Base-by-base conservation (phyloP, 306 rosid species). In the Nissolia schottii region DNA sequence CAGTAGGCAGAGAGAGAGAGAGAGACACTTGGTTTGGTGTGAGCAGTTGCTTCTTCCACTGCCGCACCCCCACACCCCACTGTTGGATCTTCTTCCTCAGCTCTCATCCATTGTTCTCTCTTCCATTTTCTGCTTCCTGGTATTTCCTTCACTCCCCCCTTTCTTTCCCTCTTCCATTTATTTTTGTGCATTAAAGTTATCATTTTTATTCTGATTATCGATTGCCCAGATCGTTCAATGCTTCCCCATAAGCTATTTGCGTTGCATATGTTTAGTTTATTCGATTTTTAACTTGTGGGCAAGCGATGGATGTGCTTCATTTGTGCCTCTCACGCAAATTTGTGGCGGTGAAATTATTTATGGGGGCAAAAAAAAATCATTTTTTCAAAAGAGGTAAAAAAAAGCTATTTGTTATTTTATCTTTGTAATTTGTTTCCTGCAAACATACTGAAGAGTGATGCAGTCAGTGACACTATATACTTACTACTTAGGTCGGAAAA, bases 181-280 rank as follows among this genome's bases (percentile, higher is more conserved):
- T 4, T 40, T 4, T 1, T 46, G 28, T n/a, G n/a, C n/a, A n/a
- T 61, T 8, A 0, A 54, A 65, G 18, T 50, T 49, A n/a, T 43
- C 73, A 40, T 59, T 53, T 66, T 73, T 54, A 22, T 69, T 38
- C 9, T 29, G 11, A 28, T 74, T 73, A 59, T 41, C 37, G 66
- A 63, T 56, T 38, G 27, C 74, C 83, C 80, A 23, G 67, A 68
- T 74, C 78, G 43, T 71, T 32, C 24, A 35, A 48, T 64, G n/a
- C 14, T 62, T 56, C 46, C 67, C 22, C 46, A 34, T 11, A 14
- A 40, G 69, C 73, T 41, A 34, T 77, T 40, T 49, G 16, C 67
- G 7, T 15, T 59, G 55, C 19, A 7, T 41, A 11, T 31, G 3
- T 31, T 51, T 15, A 22, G 9, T 51, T 77, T 61, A 65, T 82